Conservation (phyloP, 495 filamentous ascomycete species). For the Patellaria atrata region DNA sequence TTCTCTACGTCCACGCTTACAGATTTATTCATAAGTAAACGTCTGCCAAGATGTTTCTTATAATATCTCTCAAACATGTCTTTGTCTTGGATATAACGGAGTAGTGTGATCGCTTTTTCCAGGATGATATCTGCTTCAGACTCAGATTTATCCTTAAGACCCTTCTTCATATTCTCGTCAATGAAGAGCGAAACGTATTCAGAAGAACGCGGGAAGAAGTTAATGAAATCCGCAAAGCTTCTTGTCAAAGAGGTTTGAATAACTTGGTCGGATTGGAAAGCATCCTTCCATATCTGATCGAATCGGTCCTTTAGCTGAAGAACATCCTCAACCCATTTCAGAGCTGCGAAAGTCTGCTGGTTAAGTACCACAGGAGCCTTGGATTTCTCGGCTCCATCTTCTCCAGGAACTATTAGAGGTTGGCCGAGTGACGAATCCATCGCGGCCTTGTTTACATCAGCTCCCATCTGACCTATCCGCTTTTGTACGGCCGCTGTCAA, state of each 20-base stretch:
- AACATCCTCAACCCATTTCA: constrained; percentile 92
- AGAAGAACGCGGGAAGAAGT: constrained; percentile 59
- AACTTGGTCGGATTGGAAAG: constrained; percentile 60
- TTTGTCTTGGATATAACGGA: constrained; percentile 80
- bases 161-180: constrained; percentile 89
- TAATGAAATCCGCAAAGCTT: constrained; percentile 85
- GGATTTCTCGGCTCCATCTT: constrained; percentile 17
- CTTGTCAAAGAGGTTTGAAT: constrained; percentile 68
- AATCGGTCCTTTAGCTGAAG: constrained; percentile 82
- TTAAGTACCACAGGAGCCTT: constrained; percentile 30
- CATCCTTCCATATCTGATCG: constrained; percentile 53
- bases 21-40: constrained; percentile 73
- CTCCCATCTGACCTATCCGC: constrained; percentile 66
- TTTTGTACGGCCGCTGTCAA: constrained; percentile 55
- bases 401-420: constrained; percentile 7
- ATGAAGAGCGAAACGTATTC: constrained; percentile 96
- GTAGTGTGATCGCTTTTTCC: constrained; percentile 75
- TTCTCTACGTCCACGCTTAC: constrained; percentile 82
- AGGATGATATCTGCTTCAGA: constrained; percentile 73
- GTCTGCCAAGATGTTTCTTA: constrained; percentile 85
- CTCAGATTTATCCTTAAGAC: constrained; percentile 85
- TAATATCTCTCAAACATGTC: constrained; percentile 97
- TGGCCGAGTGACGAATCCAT: constrained; percentile 24
- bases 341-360: constrained; percentile 62
- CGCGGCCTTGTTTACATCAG: constrained; percentile 62